Evolutionary conservation across 345 rosid genomes (phyloP).

Genomic region (Aegle marmelos): DNA sequence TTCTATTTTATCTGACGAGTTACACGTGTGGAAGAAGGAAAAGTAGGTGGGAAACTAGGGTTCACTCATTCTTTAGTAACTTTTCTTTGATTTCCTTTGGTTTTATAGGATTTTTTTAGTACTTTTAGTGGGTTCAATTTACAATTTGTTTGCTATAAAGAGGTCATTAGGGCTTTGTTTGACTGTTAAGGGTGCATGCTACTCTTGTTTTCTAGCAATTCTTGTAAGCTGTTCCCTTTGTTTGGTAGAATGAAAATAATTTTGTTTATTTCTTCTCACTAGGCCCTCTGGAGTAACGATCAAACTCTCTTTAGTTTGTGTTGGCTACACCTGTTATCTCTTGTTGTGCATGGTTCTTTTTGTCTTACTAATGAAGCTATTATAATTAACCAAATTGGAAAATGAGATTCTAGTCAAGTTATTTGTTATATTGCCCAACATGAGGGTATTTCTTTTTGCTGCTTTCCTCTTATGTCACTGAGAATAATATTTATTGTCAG

Average conservation of each 20-base stretch:
- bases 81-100: neutral
- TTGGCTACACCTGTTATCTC: neutral
- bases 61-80: neutral
- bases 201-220: neutral
- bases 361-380: neutral
- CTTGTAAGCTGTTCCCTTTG: neutral
- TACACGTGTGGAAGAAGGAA: conserved; percentile 9
- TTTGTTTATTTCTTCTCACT: neutral
- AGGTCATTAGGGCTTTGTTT: neutral
- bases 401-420: neutral
- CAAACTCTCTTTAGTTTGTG: neutral
- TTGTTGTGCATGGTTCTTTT: neutral
- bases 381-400: neutral
- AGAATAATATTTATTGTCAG: neutral
- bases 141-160: neutral
- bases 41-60: neutral
- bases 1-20: neutral
- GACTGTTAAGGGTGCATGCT: neutral
- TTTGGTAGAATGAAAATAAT: neutral
- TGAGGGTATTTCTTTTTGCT: neutral
- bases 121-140: neutral
- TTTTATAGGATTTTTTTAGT: neutral
- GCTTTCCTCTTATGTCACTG: conserved; percentile 1
- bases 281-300: neutral
- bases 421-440: neutral